Evolutionary conservation across 345 rosid species (phyloP).

Genomic region (Sapria himalayana): DNA sequence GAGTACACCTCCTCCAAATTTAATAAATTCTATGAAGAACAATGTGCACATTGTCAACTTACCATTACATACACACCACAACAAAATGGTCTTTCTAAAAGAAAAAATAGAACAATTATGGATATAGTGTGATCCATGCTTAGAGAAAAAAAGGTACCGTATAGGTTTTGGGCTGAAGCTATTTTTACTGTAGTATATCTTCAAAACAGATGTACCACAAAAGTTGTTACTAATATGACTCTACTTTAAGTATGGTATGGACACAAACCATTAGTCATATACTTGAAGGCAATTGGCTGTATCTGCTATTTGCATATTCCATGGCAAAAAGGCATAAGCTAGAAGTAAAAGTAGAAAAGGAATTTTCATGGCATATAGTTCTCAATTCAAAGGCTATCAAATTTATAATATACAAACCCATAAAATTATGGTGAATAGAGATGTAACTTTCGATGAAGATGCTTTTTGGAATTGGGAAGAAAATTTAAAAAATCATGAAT

Average conservation of each 20-base stretch:
- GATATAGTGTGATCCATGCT: neutral
- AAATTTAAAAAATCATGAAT: no score
- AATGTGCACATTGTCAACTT: neutral
- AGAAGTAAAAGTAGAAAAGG: neutral
- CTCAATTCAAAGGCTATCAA: neutral
- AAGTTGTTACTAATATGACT: neutral
- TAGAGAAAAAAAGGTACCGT: neutral
- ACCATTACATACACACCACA: neutral
- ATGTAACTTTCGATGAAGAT: conserved; percentile 1
- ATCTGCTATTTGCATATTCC: neutral
- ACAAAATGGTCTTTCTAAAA: neutral
- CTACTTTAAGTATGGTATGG: neutral
- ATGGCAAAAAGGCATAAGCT: neutral
- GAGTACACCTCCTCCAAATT: neutral
- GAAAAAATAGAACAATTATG: neutral
- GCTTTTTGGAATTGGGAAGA: no score
- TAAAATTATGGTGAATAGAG: neutral
- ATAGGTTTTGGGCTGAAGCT: neutral
- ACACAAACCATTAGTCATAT: neutral
- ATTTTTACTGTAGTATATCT: neutral
- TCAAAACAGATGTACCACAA: neutral
- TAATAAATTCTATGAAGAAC: neutral
- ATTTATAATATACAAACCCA: neutral
- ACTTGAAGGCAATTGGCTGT: neutral
- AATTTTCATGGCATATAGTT: neutral